Percentiles rank a stretch among this genome's conserved stretches.
Conservation (phyloP, 2,329 filamentous ascomycete genomes). For the Calonectria leucothoes region DNA sequence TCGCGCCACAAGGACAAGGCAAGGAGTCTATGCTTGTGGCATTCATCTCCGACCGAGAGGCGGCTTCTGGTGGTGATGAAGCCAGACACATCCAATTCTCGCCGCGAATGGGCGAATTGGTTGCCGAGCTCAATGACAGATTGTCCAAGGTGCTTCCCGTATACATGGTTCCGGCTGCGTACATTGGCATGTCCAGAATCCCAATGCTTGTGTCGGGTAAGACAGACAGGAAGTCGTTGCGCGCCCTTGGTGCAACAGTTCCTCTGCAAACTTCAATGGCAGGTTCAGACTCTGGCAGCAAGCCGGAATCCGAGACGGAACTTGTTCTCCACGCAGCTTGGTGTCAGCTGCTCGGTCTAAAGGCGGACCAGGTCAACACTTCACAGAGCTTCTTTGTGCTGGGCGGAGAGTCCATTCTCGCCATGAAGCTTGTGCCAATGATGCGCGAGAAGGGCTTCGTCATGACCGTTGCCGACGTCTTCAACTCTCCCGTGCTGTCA, state of each 20-base stretch:
- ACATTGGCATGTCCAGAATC: conserved; percentile 37
- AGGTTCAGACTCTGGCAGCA: conserved; percentile 7
- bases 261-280: conserved; percentile 29
- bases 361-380: conserved; percentile 47
- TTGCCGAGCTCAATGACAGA: conserved; percentile 33
- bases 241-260: conserved; percentile 35
- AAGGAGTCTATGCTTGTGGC: conserved; percentile 42
- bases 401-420: conserved; percentile 61
- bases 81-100: conserved; percentile 33
- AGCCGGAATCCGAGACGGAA: conserved; percentile 33
- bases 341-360: conserved; percentile 49
- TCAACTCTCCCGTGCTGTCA: conserved; percentile 55
- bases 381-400: conserved; percentile 59
- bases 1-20: conserved; percentile 51
- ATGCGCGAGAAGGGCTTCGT: conserved; percentile 52
- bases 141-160: conserved; percentile 35
- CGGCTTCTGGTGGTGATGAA: conserved; percentile 19
- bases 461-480: conserved; percentile 58
- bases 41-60: conserved; percentile 38
- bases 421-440: conserved; percentile 60
- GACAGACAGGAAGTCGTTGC: conserved; percentile 37
- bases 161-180: conserved; percentile 39
- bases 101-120: conserved; percentile 30
- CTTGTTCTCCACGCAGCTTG: conserved; percentile 49
- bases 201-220: conserved; percentile 40